Evolutionary conservation across 148 eudicot species (phyloP).

Genomic region (Mesembryanthemum crystallinum): DNA sequence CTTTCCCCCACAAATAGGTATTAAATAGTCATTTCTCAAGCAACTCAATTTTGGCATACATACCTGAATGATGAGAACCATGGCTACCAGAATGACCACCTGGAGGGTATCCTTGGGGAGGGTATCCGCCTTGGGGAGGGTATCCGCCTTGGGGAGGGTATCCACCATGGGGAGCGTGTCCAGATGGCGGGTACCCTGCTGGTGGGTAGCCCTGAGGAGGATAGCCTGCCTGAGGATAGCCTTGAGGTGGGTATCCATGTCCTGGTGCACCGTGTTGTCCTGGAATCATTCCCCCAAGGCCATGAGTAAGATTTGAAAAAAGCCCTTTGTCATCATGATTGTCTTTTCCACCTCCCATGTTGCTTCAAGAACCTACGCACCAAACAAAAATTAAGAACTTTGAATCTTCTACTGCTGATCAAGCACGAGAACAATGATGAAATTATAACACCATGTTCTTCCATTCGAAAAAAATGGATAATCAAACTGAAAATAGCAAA

Average conservation of each 20-base stretch:
- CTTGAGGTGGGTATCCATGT: constrained; percentile 40
- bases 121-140: constrained; percentile 44
- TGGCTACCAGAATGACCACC: constrained; percentile 29
- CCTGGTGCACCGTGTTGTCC: constrained; percentile 15
- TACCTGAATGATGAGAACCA: constrained; percentile 47
- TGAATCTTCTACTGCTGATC: not conserved
- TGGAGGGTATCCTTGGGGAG: constrained; percentile 37
- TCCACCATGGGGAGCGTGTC: constrained; percentile 42
- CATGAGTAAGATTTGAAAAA: constrained; percentile 45
- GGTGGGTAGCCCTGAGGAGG: constrained; percentile 41
- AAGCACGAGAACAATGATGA: not conserved
- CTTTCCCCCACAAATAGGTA: not conserved
- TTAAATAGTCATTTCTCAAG: not conserved
- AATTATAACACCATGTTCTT: too few relatives aligned
- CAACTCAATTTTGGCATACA: not conserved
- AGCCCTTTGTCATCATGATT: constrained; percentile 60
- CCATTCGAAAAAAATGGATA: too few relatives aligned
- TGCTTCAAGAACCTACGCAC: constrained; percentile 24
- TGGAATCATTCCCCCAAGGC: constrained; percentile 15
- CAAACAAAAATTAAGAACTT: constrained; percentile 1
- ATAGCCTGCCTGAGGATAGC: constrained; percentile 47
- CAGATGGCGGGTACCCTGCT: constrained; percentile 41
- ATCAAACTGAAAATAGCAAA: too few relatives aligned
- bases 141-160: constrained; percentile 47
- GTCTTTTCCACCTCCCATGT: constrained; percentile 81